phyloP scores from a whole-genome alignment of 345 rosid species.

The Hibiscus mutabilis region DNA sequence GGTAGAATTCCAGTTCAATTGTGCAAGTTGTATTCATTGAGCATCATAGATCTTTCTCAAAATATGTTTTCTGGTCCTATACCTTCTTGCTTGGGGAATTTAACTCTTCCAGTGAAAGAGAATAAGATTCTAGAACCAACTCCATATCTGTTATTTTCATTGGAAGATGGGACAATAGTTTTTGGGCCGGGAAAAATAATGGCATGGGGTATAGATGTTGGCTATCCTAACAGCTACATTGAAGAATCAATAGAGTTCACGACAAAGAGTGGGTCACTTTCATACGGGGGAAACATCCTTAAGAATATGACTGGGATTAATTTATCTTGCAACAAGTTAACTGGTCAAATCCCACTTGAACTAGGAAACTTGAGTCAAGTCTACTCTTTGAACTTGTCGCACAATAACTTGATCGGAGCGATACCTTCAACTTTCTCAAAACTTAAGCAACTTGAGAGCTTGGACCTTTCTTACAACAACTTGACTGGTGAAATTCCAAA shows the following conservation, averaged over 20 bases:
- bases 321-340: slow-evolving; percentile 1
- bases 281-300: background rate
- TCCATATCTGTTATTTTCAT: too few species aligned
- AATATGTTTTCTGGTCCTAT: slow-evolving; percentile 8
- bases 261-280: background rate
- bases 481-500: slow-evolving; percentile 18
- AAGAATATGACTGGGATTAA: background rate
- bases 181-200: too few species aligned
- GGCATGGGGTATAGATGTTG: rapidly evolving
- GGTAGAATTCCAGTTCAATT: slow-evolving; percentile 13
- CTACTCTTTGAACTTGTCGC: background rate
- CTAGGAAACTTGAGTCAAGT: background rate
- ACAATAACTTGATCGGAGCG: background rate
- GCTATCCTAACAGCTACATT: background rate
- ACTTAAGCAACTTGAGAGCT: background rate
- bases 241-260: background rate
- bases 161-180: background rate
- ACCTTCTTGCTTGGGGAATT: slow-evolving; percentile 10
- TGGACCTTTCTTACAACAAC: slow-evolving; percentile 23
- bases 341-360: background rate
- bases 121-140: background rate
- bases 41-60: slow-evolving; percentile 11
- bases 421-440: background rate
- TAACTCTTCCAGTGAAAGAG: background rate
- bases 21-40: slow-evolving; percentile 9